Evolutionary conservation across 176 grass and related monocot genomes (phyloP).

Genomic region (Musa schizocarpa): DNA sequence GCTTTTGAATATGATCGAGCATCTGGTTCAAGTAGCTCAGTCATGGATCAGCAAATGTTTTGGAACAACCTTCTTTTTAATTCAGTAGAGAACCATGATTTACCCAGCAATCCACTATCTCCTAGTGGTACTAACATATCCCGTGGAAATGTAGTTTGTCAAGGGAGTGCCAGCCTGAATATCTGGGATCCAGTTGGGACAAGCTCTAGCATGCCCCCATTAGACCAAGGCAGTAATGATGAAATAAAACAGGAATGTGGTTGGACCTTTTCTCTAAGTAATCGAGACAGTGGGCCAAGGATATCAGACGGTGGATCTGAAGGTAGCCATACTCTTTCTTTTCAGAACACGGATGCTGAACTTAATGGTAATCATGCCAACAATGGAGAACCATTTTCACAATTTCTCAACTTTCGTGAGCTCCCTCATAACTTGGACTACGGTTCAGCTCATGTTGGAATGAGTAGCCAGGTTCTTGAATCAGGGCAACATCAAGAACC

Average conservation of each 20-base stretch:
- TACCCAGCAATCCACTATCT: conserved; percentile 5
- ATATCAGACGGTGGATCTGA: neutral
- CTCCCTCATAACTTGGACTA: neutral
- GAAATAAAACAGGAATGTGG: neutral
- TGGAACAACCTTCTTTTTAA: conserved; percentile 35
- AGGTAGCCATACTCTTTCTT: conserved; percentile 6
- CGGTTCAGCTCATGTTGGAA: neutral
- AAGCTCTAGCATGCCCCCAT: neutral
- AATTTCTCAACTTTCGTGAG: neutral
- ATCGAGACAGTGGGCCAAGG: conserved; percentile 10
- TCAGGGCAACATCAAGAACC: neutral
- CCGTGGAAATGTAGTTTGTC: neutral
- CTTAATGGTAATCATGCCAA: neutral
- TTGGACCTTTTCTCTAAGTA: neutral
- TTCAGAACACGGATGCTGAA: neutral
- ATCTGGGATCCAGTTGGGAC: conserved; percentile 1
- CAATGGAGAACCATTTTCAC: neutral
- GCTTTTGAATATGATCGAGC: conserved; percentile 39
- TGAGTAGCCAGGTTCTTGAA: conserved; percentile 1
- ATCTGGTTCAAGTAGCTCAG: conserved; percentile 36
- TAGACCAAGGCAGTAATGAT: conserved; percentile 3
- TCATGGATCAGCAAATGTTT: conserved; percentile 50
- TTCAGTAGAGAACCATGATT: conserved; percentile 7
- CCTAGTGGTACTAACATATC: neutral
- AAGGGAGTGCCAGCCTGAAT: conserved; percentile 4